phyloP scores from a whole-genome alignment of 257 asterid species.

The Solanum pinnatisectum region DNA sequence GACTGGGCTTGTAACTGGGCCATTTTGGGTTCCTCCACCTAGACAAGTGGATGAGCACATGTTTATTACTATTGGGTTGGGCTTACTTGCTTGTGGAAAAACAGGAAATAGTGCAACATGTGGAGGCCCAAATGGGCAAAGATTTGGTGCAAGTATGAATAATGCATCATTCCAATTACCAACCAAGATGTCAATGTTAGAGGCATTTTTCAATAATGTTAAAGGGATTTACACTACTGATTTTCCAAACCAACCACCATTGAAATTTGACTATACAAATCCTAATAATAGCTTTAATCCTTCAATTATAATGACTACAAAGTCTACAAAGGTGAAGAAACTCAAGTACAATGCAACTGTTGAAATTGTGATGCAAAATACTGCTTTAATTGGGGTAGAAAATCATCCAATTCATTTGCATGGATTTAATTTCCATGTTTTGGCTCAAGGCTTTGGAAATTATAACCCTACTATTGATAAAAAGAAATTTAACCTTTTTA shows the following conservation, averaged over 20 bases:
- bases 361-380: background rate
- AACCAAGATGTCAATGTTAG: background rate
- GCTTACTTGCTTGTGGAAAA: background rate
- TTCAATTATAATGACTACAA: background rate
- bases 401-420: constrained; percentile 6
- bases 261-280: background rate
- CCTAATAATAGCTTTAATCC: background rate
- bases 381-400: background rate
- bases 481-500: background rate
- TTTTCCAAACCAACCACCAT: background rate
- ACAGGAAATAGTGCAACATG: background rate
- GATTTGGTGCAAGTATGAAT: background rate
- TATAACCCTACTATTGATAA: background rate
- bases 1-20: background rate
- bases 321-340: constrained; percentile 4
- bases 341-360: background rate
- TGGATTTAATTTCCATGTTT: background rate
- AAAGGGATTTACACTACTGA: background rate
- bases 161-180: constrained; percentile 1
- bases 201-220: background rate
- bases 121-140: background rate
- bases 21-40: background rate
- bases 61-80: background rate
- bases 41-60: background rate
- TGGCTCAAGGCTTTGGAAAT: constrained; percentile 3